These are phyloP conservation scores for Bathelium albidoporum DNA, from an alignment of 495 filamentous ascomycete genomes.

Conservation along the genomic window DNA sequence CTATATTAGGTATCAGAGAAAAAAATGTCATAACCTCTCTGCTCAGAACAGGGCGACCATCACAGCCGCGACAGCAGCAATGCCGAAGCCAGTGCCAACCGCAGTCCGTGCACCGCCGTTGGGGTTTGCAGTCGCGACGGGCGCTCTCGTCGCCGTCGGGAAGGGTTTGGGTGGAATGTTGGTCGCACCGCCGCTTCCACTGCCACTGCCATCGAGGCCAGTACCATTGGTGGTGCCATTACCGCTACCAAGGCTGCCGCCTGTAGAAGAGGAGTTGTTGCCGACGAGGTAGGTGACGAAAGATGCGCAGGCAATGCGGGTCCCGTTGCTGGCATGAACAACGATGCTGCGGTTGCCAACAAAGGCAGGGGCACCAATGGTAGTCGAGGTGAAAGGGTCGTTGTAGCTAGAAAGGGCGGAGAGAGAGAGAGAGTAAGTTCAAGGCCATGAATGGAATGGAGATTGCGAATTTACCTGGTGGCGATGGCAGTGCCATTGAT, in stretches of 20 bases:
- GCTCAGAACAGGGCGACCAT: neutral
- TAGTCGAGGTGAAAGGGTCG: slow-evolving; percentile 59
- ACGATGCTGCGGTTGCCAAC: slow-evolving; percentile 73
- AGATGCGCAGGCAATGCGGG: slow-evolving; percentile 62
- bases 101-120: neutral
- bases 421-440: too few species aligned
- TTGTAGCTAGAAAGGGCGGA: too few species aligned
- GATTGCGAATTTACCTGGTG: slow-evolving; percentile 22
- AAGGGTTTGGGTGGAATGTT: neutral
- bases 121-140: neutral
- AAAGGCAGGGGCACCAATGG: slow-evolving; percentile 47
- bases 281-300: slow-evolving; percentile 32
- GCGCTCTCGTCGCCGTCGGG: neutral
- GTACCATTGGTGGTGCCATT: neutral
- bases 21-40: too few species aligned
- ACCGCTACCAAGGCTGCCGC: neutral
- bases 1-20: too few species aligned
- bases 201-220: neutral
- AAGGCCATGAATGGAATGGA: neutral
- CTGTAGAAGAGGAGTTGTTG: neutral
- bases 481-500: slow-evolving; percentile 39
- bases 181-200: neutral
- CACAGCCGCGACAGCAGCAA: neutral
- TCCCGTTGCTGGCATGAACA: slow-evolving; percentile 62
- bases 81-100: neutral